Conservation (phyloP, 805 yeast genomes). For the Hanseniaspora guilliermondii region DNA sequence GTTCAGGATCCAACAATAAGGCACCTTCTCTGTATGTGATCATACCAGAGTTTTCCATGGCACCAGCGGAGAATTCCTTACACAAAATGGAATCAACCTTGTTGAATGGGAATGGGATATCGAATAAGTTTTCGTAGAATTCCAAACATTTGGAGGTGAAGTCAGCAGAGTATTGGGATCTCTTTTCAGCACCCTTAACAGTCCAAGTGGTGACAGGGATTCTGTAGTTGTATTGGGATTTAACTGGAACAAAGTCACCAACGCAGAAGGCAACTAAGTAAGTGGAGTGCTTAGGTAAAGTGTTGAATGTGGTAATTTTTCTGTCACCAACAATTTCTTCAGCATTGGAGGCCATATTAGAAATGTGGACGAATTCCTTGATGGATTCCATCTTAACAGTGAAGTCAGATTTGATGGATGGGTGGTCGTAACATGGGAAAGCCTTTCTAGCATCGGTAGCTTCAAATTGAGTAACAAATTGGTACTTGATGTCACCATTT, state of each 20-base stretch:
- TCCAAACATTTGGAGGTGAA: constrained; percentile 63
- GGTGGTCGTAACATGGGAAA: constrained; percentile 79
- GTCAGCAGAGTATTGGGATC: constrained; percentile 62
- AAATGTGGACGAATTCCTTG: constrained; percentile 44
- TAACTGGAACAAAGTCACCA: constrained; percentile 45
- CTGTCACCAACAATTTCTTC: constrained; percentile 30
- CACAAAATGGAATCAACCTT: constrained; percentile 73
- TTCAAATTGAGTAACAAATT: constrained; percentile 79
- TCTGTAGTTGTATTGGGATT: constrained; percentile 44
- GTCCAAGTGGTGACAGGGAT: constrained; percentile 73
- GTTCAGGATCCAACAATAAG: constrained; percentile 56
- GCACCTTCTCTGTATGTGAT: constrained; percentile 71
- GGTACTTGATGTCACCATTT: constrained; percentile 52
- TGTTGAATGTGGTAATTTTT: constrained; percentile 50
- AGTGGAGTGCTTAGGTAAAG: constrained; percentile 78
- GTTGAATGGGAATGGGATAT: constrained; percentile 65
- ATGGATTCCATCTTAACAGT: constrained; percentile 50
- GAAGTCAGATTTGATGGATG: constrained; percentile 63
- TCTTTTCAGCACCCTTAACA: constrained; percentile 61
- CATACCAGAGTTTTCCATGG: constrained; percentile 81
- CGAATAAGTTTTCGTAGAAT: constrained; percentile 61
- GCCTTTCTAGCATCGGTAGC: constrained; percentile 80
- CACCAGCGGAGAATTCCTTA: constrained; percentile 76
- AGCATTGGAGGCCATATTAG: constrained; percentile 54
- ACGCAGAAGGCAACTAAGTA: constrained; percentile 72